A percentile compares a stretch with the other conserved stretches of the same genome.
phyloP scores from a whole-genome alignment of 352 stramenopile genomes.

The Phytophthora pinifolia region DNA sequence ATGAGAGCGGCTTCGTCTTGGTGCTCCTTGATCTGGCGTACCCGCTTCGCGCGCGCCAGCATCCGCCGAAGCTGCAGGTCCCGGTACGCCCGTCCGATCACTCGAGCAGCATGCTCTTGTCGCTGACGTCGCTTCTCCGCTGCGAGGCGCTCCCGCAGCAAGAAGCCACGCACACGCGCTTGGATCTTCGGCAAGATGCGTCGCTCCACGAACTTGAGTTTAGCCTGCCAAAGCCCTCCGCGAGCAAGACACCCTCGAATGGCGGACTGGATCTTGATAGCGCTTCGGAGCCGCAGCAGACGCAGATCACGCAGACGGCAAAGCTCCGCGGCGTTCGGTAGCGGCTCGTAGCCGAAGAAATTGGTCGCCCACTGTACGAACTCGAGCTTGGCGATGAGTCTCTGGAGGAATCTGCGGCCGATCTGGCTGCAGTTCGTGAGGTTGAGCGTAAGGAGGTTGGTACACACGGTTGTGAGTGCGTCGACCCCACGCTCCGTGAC shows the following conservation, averaged over 20 bases:
- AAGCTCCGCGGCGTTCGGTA: constrained; percentile 79
- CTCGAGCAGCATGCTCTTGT: constrained; percentile 34
- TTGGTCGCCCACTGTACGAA: constrained; percentile 83
- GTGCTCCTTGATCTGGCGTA: constrained; percentile 55
- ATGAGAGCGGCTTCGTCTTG: constrained; percentile 65
- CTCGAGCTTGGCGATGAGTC: constrained; percentile 65
- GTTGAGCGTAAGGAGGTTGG: constrained; percentile 85
- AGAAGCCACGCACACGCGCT: constrained; percentile 76
- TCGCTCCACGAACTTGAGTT: constrained; percentile 66
- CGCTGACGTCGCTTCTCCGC: constrained; percentile 26
- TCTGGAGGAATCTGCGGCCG: constrained; percentile 70
- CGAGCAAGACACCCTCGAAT: constrained; percentile 80
- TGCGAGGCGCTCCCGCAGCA: constrained; percentile 51
- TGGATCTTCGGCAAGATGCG: constrained; percentile 75
- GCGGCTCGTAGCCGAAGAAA: constrained; percentile 86
- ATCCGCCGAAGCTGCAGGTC: constrained; percentile 54
- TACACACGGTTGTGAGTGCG: constrained; percentile 53
- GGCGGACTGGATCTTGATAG: constrained; percentile 76
- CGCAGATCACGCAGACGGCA: constrained; percentile 59
- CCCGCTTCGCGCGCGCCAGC: constrained; percentile 43
- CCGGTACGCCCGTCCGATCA: constrained; percentile 56
- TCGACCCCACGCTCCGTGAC: constrained; percentile 79
- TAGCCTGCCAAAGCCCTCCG: constrained; percentile 71
- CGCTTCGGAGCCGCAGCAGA: constrained; percentile 43
- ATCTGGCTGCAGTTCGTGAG: constrained; percentile 78